A percentile compares a stretch with the other conserved stretches of the same genome.
Evolutionary conservation across 441 rosid genomes (phyloP).

Genomic region (Breynia disticha): DNA sequence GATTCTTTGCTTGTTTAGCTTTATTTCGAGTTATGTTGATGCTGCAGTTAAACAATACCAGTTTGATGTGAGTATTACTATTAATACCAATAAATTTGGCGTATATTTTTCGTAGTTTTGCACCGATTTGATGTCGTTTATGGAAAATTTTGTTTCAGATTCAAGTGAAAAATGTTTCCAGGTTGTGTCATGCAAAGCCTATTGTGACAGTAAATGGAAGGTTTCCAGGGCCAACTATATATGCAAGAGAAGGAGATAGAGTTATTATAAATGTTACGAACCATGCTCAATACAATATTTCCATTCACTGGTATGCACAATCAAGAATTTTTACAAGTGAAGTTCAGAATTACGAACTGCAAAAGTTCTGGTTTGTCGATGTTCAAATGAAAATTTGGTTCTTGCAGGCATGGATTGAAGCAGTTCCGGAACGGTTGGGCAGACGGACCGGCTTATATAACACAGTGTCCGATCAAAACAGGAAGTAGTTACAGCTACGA

Average conservation of each 20-base stretch:
- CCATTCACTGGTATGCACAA: constrained; percentile 73
- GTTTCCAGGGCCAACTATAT: constrained; percentile 61
- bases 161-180: constrained; percentile 49
- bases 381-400: not conserved
- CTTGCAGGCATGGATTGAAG: constrained; percentile 52
- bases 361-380: too few relatives aligned
- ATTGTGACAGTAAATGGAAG: constrained; percentile 64
- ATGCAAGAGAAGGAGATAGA: constrained; percentile 46
- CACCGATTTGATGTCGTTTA: too few relatives aligned
- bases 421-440: constrained; percentile 15
- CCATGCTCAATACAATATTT: constrained; percentile 44
- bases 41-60: too few relatives aligned
- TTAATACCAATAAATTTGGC: too few relatives aligned
- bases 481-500: constrained; percentile 51
- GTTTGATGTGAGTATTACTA: too few relatives aligned
- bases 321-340: too few relatives aligned
- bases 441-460: too few relatives aligned
- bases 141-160: constrained; percentile 13
- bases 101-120: too few relatives aligned
- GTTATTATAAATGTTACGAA: constrained; percentile 45
- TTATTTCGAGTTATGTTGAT: too few relatives aligned
- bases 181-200: constrained; percentile 57
- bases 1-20: too few relatives aligned
- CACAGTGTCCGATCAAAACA: constrained; percentile 19
- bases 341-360: too few relatives aligned